These are phyloP conservation scores for Starmerella lactis-condensi DNA, from an alignment of 805 yeast species.

Conservation along the genomic window DNA sequence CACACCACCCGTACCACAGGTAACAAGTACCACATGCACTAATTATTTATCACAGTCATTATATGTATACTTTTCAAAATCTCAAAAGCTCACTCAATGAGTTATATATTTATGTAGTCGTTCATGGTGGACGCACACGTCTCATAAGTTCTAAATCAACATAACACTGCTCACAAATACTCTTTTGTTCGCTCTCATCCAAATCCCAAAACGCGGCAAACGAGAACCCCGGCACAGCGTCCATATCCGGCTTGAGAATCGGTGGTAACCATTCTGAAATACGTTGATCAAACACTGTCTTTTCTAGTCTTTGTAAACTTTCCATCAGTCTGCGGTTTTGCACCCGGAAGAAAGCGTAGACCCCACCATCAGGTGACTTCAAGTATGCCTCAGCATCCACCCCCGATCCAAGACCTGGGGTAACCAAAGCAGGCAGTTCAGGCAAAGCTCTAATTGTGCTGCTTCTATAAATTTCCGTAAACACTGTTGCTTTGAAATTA, in stretches of 20 bases:
- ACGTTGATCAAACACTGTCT: constrained; percentile 5
- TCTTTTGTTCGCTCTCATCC: constrained; percentile 5
- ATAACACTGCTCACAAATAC: constrained; percentile 8
- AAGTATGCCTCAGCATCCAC: constrained; percentile 13
- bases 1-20: neutral
- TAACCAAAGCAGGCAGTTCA: constrained; percentile 6
- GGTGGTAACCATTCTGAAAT: constrained; percentile 13
- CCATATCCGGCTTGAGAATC: constrained; percentile 2
- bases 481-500: constrained; percentile 5
- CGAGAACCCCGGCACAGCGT: constrained; percentile 6
- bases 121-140: constrained; percentile 12
- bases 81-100: too few relatives aligned
- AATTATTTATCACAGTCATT: neutral
- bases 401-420: constrained; percentile 10
- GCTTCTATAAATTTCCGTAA: constrained; percentile 5
- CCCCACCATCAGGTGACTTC: constrained; percentile 12
- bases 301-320: constrained; percentile 5
- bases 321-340: constrained; percentile 11
- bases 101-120: too few relatives aligned
- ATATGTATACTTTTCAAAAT: neutral
- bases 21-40: too few relatives aligned
- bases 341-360: constrained; percentile 12
- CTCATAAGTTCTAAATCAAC: constrained; percentile 8
- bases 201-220: constrained; percentile 9
- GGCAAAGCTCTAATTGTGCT: constrained; percentile 11